These are phyloP conservation scores for Aegilops bicornis DNA, from an alignment of 176 grass and related monocot species.

Conservation along the genomic window DNA sequence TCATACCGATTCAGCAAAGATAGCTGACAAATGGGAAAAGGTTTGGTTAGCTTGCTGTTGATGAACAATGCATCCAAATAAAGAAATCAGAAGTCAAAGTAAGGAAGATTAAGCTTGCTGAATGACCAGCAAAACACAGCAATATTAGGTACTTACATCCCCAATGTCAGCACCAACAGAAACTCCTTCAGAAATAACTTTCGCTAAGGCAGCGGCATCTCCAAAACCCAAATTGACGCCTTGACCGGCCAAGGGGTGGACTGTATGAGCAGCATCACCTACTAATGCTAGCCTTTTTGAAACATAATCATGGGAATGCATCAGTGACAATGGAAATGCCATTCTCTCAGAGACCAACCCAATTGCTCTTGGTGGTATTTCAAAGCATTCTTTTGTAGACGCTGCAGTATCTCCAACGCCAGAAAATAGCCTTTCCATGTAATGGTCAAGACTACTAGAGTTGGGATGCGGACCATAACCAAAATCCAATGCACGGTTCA, in stretches of 20 bases:
- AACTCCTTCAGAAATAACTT: constrained; percentile 70
- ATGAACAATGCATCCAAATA: neutral
- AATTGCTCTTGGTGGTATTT: constrained; percentile 70
- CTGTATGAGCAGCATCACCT: constrained; percentile 91
- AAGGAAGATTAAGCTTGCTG: neutral
- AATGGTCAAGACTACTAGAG: constrained; percentile 55
- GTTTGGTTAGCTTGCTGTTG: neutral
- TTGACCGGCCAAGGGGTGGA: constrained; percentile 92
- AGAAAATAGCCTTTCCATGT: constrained; percentile 63
- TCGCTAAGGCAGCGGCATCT: constrained; percentile 71
- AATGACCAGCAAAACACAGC: neutral
- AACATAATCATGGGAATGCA: constrained; percentile 74
- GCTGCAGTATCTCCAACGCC: constrained; percentile 32
- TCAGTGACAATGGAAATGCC: constrained; percentile 79
- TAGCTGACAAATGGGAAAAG: constrained; percentile 37
- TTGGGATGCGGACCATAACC: constrained; percentile 73
- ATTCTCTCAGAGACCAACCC: constrained; percentile 72
- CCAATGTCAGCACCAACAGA: constrained; percentile 66
- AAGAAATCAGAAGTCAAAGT: neutral
- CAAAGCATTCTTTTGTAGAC: constrained; percentile 83
- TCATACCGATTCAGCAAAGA: constrained; percentile 68
- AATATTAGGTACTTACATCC: constrained; percentile 52
- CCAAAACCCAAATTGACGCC: constrained; percentile 95
- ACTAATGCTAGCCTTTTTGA: constrained; percentile 70
- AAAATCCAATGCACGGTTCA: constrained; percentile 81